phyloP scores from a whole-genome alignment of 2,329 filamentous ascomycete species.

The Ophiostoma sp. region DNA sequence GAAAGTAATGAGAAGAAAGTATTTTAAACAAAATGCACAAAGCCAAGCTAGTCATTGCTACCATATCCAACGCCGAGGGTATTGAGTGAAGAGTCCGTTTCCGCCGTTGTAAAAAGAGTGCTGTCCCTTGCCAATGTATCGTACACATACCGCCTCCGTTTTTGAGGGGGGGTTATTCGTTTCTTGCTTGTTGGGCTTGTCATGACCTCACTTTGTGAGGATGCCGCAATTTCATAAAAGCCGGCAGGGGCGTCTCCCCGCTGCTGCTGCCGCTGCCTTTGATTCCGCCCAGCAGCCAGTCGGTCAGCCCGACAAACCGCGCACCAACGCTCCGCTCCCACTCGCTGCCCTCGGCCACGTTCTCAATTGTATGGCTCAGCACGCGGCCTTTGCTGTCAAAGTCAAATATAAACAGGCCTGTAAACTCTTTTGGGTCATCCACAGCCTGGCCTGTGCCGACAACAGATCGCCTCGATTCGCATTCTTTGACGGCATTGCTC shows the following conservation, averaged over 20 bases:
- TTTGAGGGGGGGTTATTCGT: background rate
- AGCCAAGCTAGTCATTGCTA: background rate
- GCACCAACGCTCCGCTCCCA: slow-evolving; percentile 78
- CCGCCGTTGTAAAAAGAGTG: background rate
- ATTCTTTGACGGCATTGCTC: background rate
- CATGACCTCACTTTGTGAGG: slow-evolving; percentile 22
- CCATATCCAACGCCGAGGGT: slow-evolving; percentile 22
- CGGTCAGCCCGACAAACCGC: slow-evolving; percentile 83
- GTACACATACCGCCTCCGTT: background rate
- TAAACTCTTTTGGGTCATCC: slow-evolving; percentile 61
- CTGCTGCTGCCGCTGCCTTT: slow-evolving; percentile 35
- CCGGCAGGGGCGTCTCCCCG: slow-evolving; percentile 27
- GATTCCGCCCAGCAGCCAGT: slow-evolving; percentile 85
- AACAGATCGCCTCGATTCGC: slow-evolving; percentile 32
- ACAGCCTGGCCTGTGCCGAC: slow-evolving; percentile 31
- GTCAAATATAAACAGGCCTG: slow-evolving; percentile 88
- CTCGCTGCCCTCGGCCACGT: slow-evolving; percentile 74
- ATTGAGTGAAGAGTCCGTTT: slow-evolving; percentile 26
- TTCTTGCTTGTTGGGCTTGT: background rate
- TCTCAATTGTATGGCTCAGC: slow-evolving; percentile 85
- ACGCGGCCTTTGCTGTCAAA: slow-evolving; percentile 86
- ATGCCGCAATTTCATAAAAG: slow-evolving; percentile 24
- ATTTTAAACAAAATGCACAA: background rate
- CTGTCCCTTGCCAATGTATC: background rate
- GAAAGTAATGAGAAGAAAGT: background rate